Evolutionary conservation across 2,329 filamentous ascomycete genomes (phyloP), one percentile per base, ranked within the genome.

Genomic region (Helotiales sp.): DNA sequence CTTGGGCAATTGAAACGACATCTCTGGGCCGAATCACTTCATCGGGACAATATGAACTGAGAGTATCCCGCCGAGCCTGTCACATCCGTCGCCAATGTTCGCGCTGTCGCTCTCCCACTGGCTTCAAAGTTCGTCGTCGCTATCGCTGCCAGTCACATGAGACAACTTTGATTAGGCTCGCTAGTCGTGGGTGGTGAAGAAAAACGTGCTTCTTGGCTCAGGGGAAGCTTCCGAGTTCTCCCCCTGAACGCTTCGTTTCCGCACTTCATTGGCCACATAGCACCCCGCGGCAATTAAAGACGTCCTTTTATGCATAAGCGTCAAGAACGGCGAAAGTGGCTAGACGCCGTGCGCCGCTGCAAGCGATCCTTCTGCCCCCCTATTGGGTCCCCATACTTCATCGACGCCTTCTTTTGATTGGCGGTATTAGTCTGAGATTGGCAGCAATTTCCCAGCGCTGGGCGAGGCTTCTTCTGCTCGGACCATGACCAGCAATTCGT

Each of bases 301-400:
- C 48, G 50, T 25, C 55, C 53, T 29, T 34, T 59, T 58, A 10
- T 5, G 49, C 46, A 52, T 50, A 62, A 63, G 62, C 55, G 49
- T 60, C 59, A 63, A 60, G 62, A 47, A 63, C 62, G 15, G 22
- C 24, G 15, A 31, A 34, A 53, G 13, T 40, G 38, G 36, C 17
- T 52, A 56, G 40, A 56, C 54, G 54, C 54, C 54, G 38, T 22
- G 7, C 24, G 29, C 31, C 31, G 15, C 15, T 2, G 15, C 31
- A 17, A 22, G 22, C 33, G 30, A 25, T 17, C 17, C 29, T 46
- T 33, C 8, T 12, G 22, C 17, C 19, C 36, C 48, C 31, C 25
- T n/a, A 56, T 52, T 56, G 54, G 54, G 13, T 15, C 27, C 29
- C 9, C 19, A 15, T 13, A 47, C 52, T 34, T 40, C 29, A 56